Conservation (phyloP, 768 basidiomycete genomes). For the Daedaleopsis sinensis region DNA sequence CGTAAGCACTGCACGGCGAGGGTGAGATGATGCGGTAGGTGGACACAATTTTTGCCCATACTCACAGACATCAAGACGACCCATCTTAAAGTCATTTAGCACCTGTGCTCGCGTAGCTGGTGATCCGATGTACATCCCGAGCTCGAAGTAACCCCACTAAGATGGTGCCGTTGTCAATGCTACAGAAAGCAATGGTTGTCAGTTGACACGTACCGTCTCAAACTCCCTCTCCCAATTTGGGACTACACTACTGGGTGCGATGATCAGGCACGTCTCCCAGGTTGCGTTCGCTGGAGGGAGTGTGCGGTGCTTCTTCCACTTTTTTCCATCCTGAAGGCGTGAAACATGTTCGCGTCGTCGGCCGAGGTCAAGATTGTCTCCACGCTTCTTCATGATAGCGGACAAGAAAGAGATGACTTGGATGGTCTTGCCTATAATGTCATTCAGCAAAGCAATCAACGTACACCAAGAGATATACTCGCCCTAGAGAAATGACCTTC, state of each 20-base stretch:
- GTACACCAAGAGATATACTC: not conserved
- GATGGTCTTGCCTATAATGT: conserved; percentile 78
- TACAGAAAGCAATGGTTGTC: not conserved
- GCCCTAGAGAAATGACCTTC: not conserved
- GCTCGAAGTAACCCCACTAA: conserved; percentile 95
- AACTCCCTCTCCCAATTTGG: conserved; percentile 92
- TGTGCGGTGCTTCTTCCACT: conserved; percentile 54
- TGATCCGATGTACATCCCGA: conserved; percentile 66
- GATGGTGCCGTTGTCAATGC: not conserved
- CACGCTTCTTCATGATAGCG: conserved; percentile 87
- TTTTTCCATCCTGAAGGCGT: conserved; percentile 56
- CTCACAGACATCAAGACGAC: conserved; percentile 84
- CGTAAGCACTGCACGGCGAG: conserved; percentile 62
- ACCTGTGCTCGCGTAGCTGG: conserved; percentile 56
- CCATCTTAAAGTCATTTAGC: conserved; percentile 74
- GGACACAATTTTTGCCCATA: conserved; percentile 8
- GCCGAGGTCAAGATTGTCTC: conserved; percentile 61
- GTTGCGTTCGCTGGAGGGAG: conserved; percentile 67
- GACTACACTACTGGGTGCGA: conserved; percentile 84
- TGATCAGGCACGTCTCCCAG: conserved; percentile 90
- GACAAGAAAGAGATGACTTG: conserved; percentile 90
- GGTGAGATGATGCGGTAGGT: not conserved
- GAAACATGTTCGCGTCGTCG: conserved; percentile 73
- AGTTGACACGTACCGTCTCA: conserved; percentile 55
- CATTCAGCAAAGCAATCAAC: not conserved